phyloP scores from a whole-genome alignment of 1,284 basidiomycete genomes.

The Fistulina hepatica region DNA sequence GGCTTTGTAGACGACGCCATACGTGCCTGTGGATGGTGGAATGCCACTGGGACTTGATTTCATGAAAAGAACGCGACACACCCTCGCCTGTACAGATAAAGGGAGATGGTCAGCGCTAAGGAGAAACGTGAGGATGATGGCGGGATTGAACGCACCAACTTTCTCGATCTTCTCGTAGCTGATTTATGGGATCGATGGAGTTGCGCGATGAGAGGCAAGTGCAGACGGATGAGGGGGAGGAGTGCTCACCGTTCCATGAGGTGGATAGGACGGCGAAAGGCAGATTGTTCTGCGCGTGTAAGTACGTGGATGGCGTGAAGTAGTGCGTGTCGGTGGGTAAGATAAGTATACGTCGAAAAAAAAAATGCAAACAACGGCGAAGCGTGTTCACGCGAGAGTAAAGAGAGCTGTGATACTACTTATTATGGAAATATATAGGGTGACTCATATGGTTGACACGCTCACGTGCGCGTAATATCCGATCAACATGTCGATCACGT shows the following conservation, averaged over 20 bases:
- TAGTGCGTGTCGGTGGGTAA: background rate
- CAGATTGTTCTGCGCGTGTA: background rate
- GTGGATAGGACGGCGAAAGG: background rate
- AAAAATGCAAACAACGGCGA: background rate
- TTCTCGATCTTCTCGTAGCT: slow-evolving; percentile 65
- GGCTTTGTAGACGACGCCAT: slow-evolving; percentile 97
- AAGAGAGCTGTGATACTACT: too few species aligned
- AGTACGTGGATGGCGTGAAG: background rate
- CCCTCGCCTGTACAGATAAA: slow-evolving; percentile 40
- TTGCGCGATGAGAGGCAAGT: background rate
- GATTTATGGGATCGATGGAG: too few species aligned
- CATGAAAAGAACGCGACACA: slow-evolving; percentile 19
- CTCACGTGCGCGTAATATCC: too few species aligned
- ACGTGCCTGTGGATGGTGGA: slow-evolving; percentile 64
- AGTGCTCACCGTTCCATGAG: slow-evolving; percentile 13
- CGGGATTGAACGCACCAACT: slow-evolving; percentile 45
- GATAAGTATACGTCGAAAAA: background rate
- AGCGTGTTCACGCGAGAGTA: too few species aligned
- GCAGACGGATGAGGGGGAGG: background rate
- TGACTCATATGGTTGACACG: too few species aligned
- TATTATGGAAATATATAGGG: too few species aligned
- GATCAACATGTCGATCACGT: too few species aligned
- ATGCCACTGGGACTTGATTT: background rate
- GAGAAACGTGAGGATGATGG: slow-evolving; percentile 3
- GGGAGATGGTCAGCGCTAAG: slow-evolving; percentile 3